Evolutionary conservation across 2,329 filamentous ascomycete genomes (phyloP).

Genomic region (Xylogone sp.): DNA sequence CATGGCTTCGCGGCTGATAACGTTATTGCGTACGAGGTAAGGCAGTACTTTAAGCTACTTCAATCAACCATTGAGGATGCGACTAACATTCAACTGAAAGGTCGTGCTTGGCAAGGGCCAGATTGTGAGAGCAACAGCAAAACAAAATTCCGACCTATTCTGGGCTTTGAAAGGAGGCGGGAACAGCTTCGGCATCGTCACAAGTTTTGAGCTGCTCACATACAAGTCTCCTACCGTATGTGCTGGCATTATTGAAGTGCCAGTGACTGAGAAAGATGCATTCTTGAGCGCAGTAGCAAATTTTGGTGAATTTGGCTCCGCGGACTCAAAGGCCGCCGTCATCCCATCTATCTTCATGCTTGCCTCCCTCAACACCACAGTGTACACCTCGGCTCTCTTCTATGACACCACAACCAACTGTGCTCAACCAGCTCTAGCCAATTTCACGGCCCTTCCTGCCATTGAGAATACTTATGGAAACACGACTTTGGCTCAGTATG

Average conservation of each 20-base stretch:
- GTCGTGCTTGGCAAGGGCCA: conserved; percentile 14
- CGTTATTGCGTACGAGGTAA: conserved; percentile 12
- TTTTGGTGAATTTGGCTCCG: conserved; percentile 9
- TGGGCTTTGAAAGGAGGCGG: conserved; percentile 33
- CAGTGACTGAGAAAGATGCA: conserved; percentile 3
- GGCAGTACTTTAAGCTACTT: too few relatives aligned
- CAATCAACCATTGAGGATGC: too few relatives aligned
- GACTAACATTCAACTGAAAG: too few relatives aligned
- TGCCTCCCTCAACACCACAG: conserved; percentile 5
- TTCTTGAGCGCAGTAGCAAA: conserved; percentile 9
- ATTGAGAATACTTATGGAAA: conserved; percentile 7
- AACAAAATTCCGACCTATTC: conserved; percentile 27
- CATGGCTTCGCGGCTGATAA: conserved; percentile 14
- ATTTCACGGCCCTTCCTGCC: conserved; percentile 9
- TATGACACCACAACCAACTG: conserved; percentile 9
- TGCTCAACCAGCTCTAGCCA: conserved; percentile 9
- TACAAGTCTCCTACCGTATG: conserved; percentile 10
- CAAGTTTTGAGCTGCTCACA: conserved; percentile 35
- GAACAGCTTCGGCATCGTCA: conserved; percentile 32
- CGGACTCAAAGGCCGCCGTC: conserved; percentile 12
- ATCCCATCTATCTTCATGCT: conserved; percentile 14
- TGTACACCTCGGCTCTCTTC: conserved; percentile 12
- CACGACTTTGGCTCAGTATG: conserved; percentile 9
- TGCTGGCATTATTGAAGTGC: conserved; percentile 6
- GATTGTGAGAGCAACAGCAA: conserved; percentile 22